Base-by-base conservation (phyloP, 2,329 filamentous ascomycete genomes). In the Clonostachys solani region DNA sequence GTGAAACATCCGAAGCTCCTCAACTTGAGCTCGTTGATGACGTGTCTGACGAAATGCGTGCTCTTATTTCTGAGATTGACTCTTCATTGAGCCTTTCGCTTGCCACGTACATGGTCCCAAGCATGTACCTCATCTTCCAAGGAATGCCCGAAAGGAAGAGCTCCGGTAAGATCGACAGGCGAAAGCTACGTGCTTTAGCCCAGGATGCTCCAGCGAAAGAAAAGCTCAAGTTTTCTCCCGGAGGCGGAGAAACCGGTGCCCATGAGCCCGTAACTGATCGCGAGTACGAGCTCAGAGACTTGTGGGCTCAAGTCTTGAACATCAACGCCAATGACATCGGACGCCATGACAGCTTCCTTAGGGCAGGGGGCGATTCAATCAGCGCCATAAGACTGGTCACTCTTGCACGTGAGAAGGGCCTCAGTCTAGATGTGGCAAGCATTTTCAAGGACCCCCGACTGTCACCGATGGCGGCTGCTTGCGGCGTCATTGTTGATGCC, bases 301-400 rank as follows among this genome's bases (percentile, higher is more conserved):
- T 52, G 1, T 55, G 53, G 53, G 51, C 50, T 17, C 40, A 47
- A 16, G 38, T 50, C 5, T 47, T 55, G 6, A 17, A 36, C 4
- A 43, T 48, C 19, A 38, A 43, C 12, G 33, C 33, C 5, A 43
- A 49, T 5, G 42, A 19, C 12, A 56, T 58, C 29, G 49, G 52
- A 34, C 34, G 34, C 3, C 42, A 56, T n/a, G 65, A 68, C 51
- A 64, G 62, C 56, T 74, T 74, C 59, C 66, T 74, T 51, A 60
- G 58, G 0, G 59, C 72, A 4, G 71, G 71, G 2, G 71, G 73
- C 5, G 72, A 75, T 56, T 75, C 73, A 0, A 60, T 75, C 9
- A 61, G 62, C 10, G 71, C 72, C 2, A 75, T 75, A 69, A 66
- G 63, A 45, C 56, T 75, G 3, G 69, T 72, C 2, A 61, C 69